Conservation (phyloP, 768 basidiomycete species). For the Cystoderma amianthinum region DNA sequence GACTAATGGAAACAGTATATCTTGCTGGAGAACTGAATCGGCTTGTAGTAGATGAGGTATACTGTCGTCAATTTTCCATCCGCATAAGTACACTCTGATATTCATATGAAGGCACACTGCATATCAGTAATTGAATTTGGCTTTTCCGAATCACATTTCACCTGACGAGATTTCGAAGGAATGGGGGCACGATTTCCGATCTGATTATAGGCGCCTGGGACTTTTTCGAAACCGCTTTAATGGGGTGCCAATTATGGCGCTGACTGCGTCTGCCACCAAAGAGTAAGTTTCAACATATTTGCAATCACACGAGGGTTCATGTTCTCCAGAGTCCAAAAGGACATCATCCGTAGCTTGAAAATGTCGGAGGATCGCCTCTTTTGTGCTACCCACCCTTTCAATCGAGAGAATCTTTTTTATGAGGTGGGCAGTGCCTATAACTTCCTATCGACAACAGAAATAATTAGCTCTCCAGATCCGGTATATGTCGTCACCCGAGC, state of each 20-base stretch:
- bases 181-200: conserved; percentile 82
- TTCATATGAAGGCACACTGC: conserved; percentile 65
- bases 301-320: no score
- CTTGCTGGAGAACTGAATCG: conserved; percentile 56
- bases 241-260: conserved; percentile 77
- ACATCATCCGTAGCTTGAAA: conserved; percentile 62
- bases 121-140: conserved; percentile 72
- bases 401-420: conserved; percentile 73
- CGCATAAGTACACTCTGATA: conserved; percentile 2
- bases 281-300: conserved; percentile 47
- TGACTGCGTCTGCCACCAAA: conserved; percentile 79
- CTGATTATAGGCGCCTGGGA: conserved; percentile 68
- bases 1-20: conserved; percentile 42
- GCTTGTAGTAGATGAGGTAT: conserved; percentile 77
- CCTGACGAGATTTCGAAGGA: conserved; percentile 49
- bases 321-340: conserved; percentile 62
- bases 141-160: no score
- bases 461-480: conserved; percentile 40
- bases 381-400: conserved; percentile 72
- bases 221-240: conserved; percentile 60
- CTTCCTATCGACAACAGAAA: no score
- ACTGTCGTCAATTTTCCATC: conserved; percentile 6
- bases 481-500: conserved; percentile 49
- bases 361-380: conserved; percentile 52
- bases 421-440: no score